Evolutionary conservation across 768 basidiomycete species (phyloP).

Genomic region (Mycena indigotica): DNA sequence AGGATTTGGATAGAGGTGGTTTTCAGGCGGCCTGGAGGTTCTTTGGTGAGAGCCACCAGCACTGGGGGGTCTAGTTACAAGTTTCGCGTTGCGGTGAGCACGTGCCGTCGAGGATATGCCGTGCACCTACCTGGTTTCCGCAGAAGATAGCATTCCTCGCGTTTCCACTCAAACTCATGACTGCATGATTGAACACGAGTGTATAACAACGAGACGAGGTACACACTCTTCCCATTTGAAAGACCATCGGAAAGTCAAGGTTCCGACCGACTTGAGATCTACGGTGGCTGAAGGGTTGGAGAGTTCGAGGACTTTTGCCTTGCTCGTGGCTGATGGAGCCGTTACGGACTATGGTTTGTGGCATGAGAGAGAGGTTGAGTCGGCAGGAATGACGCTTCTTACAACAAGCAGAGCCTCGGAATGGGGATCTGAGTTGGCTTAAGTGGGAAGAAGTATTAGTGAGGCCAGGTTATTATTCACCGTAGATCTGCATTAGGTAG

Average conservation of each 20-base stretch:
- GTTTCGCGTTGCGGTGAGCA: too few species aligned
- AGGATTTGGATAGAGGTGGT: conserved; percentile 72
- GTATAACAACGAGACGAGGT: not conserved
- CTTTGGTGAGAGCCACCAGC: conserved; percentile 79
- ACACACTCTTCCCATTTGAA: conserved; percentile 86
- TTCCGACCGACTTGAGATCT: conserved; percentile 75
- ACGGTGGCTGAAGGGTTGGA: conserved; percentile 72
- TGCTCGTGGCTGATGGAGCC: conserved; percentile 64
- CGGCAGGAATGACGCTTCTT: not conserved
- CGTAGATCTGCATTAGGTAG: conserved; percentile 70
- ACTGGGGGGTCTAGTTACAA: conserved; percentile 91
- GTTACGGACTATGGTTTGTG: conserved; percentile 49
- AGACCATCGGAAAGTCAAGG: conserved; percentile 71
- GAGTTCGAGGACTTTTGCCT: conserved; percentile 74
- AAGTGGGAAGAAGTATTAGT: too few species aligned
- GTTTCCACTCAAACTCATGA: conserved; percentile 84
- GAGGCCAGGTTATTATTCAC: too few species aligned
- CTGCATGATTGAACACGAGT: conserved; percentile 39
- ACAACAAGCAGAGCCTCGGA: conserved; percentile 67
- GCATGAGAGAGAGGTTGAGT: not conserved
- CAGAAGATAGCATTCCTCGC: conserved; percentile 80
- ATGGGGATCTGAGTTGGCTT: conserved; percentile 58
- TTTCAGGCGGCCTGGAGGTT: conserved; percentile 65
- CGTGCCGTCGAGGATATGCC: too few species aligned
- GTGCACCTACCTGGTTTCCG: conserved; percentile 87